Base-by-base conservation (phyloP, 2,329 filamentous ascomycete species). In the Cyphellophora europaea region DNA sequence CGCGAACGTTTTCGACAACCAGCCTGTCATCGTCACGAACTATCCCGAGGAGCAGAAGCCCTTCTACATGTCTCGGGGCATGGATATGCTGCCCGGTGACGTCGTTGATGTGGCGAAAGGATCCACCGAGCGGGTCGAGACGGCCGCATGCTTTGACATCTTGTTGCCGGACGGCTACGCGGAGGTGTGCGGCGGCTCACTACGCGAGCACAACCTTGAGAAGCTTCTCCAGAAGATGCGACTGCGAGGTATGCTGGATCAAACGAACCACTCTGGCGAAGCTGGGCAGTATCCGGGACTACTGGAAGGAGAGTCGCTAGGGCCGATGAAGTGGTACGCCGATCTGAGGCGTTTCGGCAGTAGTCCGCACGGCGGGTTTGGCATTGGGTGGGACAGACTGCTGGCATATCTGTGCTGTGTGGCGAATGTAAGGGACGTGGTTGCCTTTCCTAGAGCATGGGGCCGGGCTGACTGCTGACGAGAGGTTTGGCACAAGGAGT, bases 61-160 rank as follows among this genome's bases (percentile, higher is more conserved):
- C 8, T 98, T 96, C 61, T 98, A 88, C 59, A 88, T 87, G 82
- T n/a, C n/a, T n/a, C n/a, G n/a, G n/a, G n/a, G n/a, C n/a, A n/a
- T n/a, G n/a, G n/a, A n/a, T n/a, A n/a, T n/a, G n/a, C 59, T 74
- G 2, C 74, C 76, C 11, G 74, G 72, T 5, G 37, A 5, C 11
- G n/a, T 21, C 14, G 25, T 15, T 11, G 27, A 32, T 13, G 29
- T 31, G 11, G 29, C 17, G 18, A 18, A 32, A 3, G 23, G 32
- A 13, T 16, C 33, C 25, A 21, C 16, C 4, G 33, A 32, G 32
- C 33, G 23, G 10, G 41, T 47, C 19, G 51, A 58, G 32, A 93
- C 86, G 4, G 86, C 86, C 10, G 84, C 87, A 40, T 93, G 86
- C 61, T 95, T 95, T 55, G 88, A 95, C 57, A 72, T 95, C 31